Evolutionary conservation across 345 rosid species (phyloP).

Genomic region (Salix suchowensis): DNA sequence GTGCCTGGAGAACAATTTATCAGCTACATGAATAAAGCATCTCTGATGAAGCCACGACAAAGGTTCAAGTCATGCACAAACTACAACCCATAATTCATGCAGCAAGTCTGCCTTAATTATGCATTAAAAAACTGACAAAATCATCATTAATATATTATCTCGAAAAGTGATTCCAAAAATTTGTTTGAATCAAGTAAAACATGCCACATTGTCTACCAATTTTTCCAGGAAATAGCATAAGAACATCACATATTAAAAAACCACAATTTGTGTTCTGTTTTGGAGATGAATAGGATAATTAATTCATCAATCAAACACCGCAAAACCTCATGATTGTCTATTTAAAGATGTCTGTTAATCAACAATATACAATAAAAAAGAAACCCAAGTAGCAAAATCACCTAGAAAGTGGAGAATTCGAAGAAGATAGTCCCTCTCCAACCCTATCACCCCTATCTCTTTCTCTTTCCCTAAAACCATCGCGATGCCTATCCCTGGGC

Average conservation of each 20-base stretch:
- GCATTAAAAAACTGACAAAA: neutral
- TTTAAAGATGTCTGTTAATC: neutral
- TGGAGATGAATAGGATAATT: neutral
- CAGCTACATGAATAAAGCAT: neutral
- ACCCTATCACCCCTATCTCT: constrained; percentile 24
- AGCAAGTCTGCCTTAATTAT: neutral
- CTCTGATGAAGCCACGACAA: neutral
- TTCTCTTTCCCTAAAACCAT: constrained; percentile 12
- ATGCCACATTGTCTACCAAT: neutral
- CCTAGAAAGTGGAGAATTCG: constrained; percentile 42
- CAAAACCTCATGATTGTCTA: neutral
- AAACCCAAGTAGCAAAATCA: constrained; percentile 1
- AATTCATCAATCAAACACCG: neutral
- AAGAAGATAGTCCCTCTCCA: constrained; percentile 33
- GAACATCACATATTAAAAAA: neutral
- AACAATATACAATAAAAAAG: neutral
- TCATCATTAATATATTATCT: neutral
- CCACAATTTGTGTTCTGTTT: neutral
- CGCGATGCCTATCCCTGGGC: constrained; percentile 36
- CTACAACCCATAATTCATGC: neutral
- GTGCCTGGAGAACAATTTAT: neutral
- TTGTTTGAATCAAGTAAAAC: neutral
- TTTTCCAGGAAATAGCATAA: neutral
- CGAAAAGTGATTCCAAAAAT: neutral
- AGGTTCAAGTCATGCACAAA: neutral